Conservation (phyloP, 1,139 yeast genomes). For the Saccharomycopsis hybrid region DNA sequence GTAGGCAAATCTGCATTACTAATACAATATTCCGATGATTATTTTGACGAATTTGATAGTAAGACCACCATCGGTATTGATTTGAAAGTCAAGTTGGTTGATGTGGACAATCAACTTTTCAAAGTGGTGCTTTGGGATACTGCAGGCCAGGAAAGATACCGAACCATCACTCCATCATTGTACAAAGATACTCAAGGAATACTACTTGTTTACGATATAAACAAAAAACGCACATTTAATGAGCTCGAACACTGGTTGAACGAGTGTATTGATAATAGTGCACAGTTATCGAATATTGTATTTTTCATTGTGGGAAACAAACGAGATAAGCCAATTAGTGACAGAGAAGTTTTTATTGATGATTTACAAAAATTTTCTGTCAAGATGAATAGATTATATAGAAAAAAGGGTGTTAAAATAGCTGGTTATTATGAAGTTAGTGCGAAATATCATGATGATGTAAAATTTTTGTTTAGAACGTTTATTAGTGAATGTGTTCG, state of each 20-base stretch:
- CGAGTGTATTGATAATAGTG: constrained; percentile 33
- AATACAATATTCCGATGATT: constrained; percentile 32
- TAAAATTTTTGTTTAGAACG: constrained; percentile 20
- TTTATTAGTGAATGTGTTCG: constrained; percentile 19
- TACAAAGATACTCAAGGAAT: constrained; percentile 62
- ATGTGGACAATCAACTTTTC: constrained; percentile 52
- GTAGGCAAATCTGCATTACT: constrained; percentile 40
- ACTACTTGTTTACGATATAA: constrained; percentile 55
- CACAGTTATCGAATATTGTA: constrained; percentile 27
- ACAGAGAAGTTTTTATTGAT: constrained; percentile 26
- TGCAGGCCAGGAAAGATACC: constrained; percentile 58
- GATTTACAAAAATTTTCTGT: constrained; percentile 25
- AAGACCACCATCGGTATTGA: constrained; percentile 57
- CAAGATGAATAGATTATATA: constrained; percentile 23
- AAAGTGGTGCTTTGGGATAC: constrained; percentile 53
- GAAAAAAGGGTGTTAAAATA: constrained; percentile 23
- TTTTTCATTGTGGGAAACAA: constrained; percentile 40
- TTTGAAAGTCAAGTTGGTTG: constrained; percentile 53
- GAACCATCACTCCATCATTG: constrained; percentile 52
- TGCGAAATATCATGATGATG: constrained; percentile 26
- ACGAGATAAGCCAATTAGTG: constrained; percentile 28
- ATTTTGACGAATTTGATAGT: constrained; percentile 26
- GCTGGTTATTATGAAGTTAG: constrained; percentile 31
- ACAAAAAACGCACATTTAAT: constrained; percentile 45
- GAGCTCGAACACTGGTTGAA: constrained; percentile 40